phyloP scores from a whole-genome alignment of 306 rosid genomes.

The Castanospermum australe region DNA sequence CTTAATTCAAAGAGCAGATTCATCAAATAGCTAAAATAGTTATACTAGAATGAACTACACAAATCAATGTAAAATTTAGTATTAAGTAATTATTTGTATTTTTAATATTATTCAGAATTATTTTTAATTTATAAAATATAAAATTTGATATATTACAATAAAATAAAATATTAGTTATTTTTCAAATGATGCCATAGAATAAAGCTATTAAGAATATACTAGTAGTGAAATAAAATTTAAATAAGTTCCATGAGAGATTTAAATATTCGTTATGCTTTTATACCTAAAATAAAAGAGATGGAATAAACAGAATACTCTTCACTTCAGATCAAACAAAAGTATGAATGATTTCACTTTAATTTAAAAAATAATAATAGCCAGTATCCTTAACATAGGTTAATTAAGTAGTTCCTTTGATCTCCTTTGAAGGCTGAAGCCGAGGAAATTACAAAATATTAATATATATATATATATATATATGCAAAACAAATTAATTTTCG shows the following conservation, averaged over 20 bases:
- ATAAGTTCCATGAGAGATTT: background rate
- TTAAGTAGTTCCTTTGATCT: background rate
- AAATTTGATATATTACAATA: no score
- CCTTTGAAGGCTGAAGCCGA: no score
- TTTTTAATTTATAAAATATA: no score
- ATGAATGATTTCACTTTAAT: background rate
- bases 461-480: background rate
- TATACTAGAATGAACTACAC: background rate
- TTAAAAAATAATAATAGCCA: background rate
- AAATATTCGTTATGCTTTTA: background rate
- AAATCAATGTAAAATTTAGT: background rate
- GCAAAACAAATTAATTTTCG: no score
- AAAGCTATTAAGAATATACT: background rate
- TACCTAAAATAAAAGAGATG: background rate
- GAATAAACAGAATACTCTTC: conserved; percentile 11
- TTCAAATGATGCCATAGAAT: background rate
- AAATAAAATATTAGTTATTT: background rate
- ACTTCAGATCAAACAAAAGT: background rate
- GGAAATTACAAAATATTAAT: background rate
- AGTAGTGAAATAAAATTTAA: background rate
- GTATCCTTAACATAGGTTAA: background rate
- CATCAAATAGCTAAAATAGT: background rate
- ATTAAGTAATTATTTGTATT: background rate
- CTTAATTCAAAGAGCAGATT: background rate
- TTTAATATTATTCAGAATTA: background rate